These are phyloP conservation scores for Ganoderma lucidum DNA, from an alignment of 1,284 basidiomycete genomes.

Conservation along the genomic window DNA sequence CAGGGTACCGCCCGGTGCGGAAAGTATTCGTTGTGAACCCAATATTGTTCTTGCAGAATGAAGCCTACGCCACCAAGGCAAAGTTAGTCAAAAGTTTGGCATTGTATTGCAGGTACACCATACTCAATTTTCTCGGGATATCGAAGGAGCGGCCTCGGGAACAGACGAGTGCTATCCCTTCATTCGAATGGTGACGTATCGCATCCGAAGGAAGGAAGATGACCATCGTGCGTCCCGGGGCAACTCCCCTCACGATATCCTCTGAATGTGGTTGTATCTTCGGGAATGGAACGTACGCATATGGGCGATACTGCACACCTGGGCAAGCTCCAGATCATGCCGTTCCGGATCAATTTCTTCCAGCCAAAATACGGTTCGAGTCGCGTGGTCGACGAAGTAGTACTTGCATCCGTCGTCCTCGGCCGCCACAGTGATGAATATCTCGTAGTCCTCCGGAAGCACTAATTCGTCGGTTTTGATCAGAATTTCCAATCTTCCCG, in stretches of 20 bases:
- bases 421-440: slow-evolving; percentile 34
- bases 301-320: slow-evolving; percentile 33
- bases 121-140: not conserved
- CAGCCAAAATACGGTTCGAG: slow-evolving; percentile 38
- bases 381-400: slow-evolving; percentile 40
- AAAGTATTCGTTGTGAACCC: slow-evolving; percentile 42
- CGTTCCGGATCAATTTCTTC: slow-evolving; percentile 30
- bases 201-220: not conserved
- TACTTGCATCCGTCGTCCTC: slow-evolving; percentile 33
- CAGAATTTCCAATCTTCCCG: slow-evolving; percentile 13
- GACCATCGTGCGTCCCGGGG: not conserved
- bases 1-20: slow-evolving; percentile 34
- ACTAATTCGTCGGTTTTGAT: slow-evolving; percentile 6
- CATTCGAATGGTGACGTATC: not conserved
- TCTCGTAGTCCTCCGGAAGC: slow-evolving; percentile 33
- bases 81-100: not conserved
- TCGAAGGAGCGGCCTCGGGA: not conserved
- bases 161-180: not conserved
- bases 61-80: slow-evolving; percentile 25
- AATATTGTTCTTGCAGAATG: slow-evolving; percentile 41
- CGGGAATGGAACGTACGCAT: slow-evolving; percentile 33
- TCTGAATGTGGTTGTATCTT: not conserved
- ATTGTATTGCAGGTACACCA: not conserved
- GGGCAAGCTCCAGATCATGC: slow-evolving; percentile 31
- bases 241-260: not conserved